Percentiles rank a stretch among this genome's conserved stretches.
These are phyloP conservation scores for Avena insularis DNA, from an alignment of 176 grass and related monocot genomes.

Conservation along the genomic window DNA sequence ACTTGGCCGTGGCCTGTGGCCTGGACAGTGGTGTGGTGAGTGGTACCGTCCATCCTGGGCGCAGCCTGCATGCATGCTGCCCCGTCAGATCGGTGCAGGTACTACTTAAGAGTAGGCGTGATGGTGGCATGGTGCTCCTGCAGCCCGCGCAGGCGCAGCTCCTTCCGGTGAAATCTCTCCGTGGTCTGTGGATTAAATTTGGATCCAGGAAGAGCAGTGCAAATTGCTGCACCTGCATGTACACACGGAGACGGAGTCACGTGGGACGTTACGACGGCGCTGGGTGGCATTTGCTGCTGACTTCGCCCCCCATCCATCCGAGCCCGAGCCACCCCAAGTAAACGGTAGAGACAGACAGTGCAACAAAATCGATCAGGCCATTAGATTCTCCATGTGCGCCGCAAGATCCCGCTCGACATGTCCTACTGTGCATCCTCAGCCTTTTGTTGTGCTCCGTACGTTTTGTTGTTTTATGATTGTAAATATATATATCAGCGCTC, in stretches of 20 bases:
- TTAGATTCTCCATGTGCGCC: conserved; percentile 10
- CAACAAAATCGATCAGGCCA: not conserved
- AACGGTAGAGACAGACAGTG: too few species aligned
- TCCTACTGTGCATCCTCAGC: conserved; percentile 8
- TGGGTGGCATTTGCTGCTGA: not conserved
- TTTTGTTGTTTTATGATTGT: conserved; percentile 4
- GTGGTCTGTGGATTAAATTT: not conserved
- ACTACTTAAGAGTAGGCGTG: too few species aligned
- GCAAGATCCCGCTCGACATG: conserved; percentile 2
- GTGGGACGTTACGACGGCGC: not conserved
- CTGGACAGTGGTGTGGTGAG: not conserved
- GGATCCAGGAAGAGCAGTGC: not conserved
- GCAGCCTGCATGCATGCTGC: not conserved
- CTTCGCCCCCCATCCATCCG: too few species aligned
- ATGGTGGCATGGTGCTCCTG: not conserved
- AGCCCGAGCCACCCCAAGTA: too few species aligned
- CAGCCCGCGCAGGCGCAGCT: not conserved
- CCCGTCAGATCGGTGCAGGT: not conserved
- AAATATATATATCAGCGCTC: not conserved
- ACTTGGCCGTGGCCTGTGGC: not conserved
- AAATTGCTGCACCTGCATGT: not conserved
- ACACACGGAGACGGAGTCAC: not conserved
- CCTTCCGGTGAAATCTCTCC: not conserved
- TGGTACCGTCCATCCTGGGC: not conserved
- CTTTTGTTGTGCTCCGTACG: not conserved